Evolutionary conservation across 2,329 filamentous ascomycete genomes (phyloP).

Genomic region (Pseudocercospora vitis): DNA sequence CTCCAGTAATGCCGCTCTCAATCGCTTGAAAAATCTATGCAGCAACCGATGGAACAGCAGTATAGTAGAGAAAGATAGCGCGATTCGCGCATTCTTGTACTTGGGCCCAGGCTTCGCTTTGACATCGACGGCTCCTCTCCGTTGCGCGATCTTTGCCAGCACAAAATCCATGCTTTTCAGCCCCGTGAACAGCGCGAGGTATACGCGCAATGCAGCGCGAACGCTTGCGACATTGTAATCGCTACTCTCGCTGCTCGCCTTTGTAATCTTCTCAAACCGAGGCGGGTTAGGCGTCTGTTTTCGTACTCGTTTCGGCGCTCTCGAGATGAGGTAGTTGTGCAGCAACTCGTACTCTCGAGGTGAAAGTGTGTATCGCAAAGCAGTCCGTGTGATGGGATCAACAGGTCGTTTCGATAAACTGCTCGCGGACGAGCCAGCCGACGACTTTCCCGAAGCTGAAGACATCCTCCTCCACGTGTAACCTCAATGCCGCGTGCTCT

Average conservation of each 20-base stretch:
- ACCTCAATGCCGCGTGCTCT: conserved; percentile 1
- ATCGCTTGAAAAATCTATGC: conserved; percentile 80
- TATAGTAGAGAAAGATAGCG: conserved; percentile 79
- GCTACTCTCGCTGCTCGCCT: conserved; percentile 30
- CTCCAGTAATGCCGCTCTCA: conserved; percentile 77
- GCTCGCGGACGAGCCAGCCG: conserved; percentile 21
- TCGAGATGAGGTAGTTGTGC: conserved; percentile 78
- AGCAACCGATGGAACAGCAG: conserved; percentile 85
- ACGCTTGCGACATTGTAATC: conserved; percentile 52
- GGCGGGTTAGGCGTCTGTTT: conserved; percentile 53
- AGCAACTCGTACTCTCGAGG: conserved; percentile 82
- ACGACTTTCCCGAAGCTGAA: conserved; percentile 14
- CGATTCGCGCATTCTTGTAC: conserved; percentile 68
- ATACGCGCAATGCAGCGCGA: conserved; percentile 48
- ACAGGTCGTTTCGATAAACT: conserved; percentile 34
- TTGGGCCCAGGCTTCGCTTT: conserved; percentile 19
- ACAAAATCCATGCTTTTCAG: conserved; percentile 51
- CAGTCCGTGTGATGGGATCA: conserved; percentile 78
- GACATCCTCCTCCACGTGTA: conserved; percentile 17
- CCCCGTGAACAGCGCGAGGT: conserved; percentile 44
- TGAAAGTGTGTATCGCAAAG: conserved; percentile 79
- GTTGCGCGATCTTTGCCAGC: conserved; percentile 39
- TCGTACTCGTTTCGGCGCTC: conserved; percentile 60
- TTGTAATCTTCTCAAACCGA: conserved; percentile 51
- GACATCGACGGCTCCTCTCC: conserved; percentile 24